Conservation (phyloP, 2,329 filamentous ascomycete genomes). For the Clonostachys rhizophaga region DNA sequence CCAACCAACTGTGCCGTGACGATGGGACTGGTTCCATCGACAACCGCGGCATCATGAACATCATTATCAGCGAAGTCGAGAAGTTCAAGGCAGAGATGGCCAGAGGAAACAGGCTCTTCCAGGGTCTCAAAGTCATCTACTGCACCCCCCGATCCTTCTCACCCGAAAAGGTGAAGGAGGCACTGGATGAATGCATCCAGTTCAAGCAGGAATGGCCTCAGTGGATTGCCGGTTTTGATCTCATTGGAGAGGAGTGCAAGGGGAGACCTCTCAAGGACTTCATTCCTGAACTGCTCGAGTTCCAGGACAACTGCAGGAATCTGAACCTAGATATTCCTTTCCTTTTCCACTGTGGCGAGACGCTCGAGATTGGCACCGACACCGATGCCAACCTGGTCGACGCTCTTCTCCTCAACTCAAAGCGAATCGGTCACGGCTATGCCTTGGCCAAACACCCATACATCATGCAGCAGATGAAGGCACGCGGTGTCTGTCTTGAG, state of each 20-base stretch:
- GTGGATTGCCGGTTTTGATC: constrained; percentile 66
- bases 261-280: constrained; percentile 55
- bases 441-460: constrained; percentile 62
- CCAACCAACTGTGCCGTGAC: constrained; percentile 55
- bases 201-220: constrained; percentile 52
- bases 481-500: constrained; percentile 64
- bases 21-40: constrained; percentile 47
- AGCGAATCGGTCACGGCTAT: constrained; percentile 72
- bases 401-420: constrained; percentile 59
- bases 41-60: constrained; percentile 54
- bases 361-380: constrained; percentile 59
- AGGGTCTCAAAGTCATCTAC: constrained; percentile 67
- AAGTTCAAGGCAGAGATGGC: constrained; percentile 33
- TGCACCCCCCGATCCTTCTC: constrained; percentile 62
- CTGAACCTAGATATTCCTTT: constrained; percentile 59
- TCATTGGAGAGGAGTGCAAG: constrained; percentile 63
- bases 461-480: constrained; percentile 62
- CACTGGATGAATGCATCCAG: constrained; percentile 56
- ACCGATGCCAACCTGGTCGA: constrained; percentile 66
- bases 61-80: constrained; percentile 51
- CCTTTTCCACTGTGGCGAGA: constrained; percentile 74
- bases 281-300: constrained; percentile 48
- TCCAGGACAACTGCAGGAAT: constrained; percentile 43
- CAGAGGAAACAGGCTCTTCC: constrained; percentile 24
- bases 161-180: constrained; percentile 35